phyloP scores from a whole-genome alignment of 208 protist species.

The Leishmania braziliensis region DNA sequence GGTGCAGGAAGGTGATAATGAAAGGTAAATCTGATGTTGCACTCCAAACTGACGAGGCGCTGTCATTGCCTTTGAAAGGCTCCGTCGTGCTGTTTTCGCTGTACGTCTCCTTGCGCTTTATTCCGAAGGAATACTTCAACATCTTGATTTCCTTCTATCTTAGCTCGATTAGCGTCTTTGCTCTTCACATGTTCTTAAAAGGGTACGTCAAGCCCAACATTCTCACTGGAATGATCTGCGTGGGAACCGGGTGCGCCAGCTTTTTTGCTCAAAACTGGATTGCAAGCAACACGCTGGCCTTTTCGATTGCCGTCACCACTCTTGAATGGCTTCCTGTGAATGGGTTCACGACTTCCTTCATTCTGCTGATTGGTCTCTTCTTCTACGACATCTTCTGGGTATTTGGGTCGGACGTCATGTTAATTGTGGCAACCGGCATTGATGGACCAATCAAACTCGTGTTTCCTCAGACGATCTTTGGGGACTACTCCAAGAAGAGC shows the following conservation, averaged over 20 bases:
- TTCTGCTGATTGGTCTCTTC: constrained; percentile 93
- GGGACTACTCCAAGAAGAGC: constrained; percentile 70
- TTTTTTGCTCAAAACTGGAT: constrained; percentile 92
- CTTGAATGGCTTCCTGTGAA: constrained; percentile 60
- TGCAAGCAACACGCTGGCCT: constrained; percentile 94
- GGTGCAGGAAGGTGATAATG: constrained; percentile 46
- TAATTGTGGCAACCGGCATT: constrained; percentile 94
- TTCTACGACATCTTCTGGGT: constrained; percentile 99
- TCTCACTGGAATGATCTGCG: constrained; percentile 66
- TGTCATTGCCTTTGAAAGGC: constrained; percentile 76
- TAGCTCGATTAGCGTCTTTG: constrained; percentile 65
- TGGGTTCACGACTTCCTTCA: constrained; percentile 67
- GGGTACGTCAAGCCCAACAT: constrained; percentile 60
- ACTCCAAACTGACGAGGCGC: constrained; percentile 59
- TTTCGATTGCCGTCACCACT: constrained; percentile 84
- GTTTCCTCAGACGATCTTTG: constrained; percentile 91
- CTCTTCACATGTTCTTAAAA: constrained; percentile 64
- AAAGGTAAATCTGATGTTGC: constrained; percentile 32
- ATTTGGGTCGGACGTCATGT: constrained; percentile 97
- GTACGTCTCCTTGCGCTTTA: constrained; percentile 79
- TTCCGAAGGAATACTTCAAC: constrained; percentile 82
- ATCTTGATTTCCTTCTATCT: constrained; percentile 75
- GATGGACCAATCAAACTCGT: constrained; percentile 96
- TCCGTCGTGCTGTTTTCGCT: constrained; percentile 78
- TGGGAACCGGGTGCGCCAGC: constrained; percentile 59